Evolutionary conservation across 23 red algal genomes (phyloP).

Genomic region (Cyanidioschyzon merolae): DNA sequence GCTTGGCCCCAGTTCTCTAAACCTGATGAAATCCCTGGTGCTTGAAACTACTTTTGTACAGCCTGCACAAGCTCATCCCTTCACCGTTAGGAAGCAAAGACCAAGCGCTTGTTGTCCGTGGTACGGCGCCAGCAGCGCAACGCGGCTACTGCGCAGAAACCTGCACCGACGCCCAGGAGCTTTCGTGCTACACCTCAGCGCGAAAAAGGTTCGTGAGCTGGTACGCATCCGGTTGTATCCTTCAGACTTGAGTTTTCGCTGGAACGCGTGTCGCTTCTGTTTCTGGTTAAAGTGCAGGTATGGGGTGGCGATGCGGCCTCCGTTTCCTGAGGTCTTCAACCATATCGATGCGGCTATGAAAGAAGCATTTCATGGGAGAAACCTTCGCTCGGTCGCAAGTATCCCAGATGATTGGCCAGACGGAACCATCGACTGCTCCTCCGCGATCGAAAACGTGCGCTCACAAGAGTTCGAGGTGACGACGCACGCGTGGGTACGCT

Average conservation of each 20-base stretch:
- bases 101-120: too few relatives aligned
- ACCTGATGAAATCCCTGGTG: too few relatives aligned
- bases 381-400: neutral
- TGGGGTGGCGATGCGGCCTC: neutral
- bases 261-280: neutral
- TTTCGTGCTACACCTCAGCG: neutral
- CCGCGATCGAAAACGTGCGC: neutral
- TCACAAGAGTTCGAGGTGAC: neutral
- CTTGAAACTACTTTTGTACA: too few relatives aligned
- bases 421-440: conserved; percentile 9
- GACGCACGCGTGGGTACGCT: neutral
- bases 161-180: neutral
- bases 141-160: too few relatives aligned
- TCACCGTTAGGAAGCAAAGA: too few relatives aligned
- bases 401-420: neutral
- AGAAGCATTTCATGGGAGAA: neutral
- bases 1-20: too few relatives aligned
- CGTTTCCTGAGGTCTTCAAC: conserved; percentile 14
- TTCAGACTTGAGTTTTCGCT: neutral
- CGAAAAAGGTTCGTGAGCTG: neutral
- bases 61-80: too few relatives aligned
- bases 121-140: too few relatives aligned
- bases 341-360: conserved; percentile 9
- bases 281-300: conserved; percentile 1
- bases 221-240: neutral